Conservation (phyloP, 495 filamentous ascomycete genomes). For the Filosporella fistucella region DNA sequence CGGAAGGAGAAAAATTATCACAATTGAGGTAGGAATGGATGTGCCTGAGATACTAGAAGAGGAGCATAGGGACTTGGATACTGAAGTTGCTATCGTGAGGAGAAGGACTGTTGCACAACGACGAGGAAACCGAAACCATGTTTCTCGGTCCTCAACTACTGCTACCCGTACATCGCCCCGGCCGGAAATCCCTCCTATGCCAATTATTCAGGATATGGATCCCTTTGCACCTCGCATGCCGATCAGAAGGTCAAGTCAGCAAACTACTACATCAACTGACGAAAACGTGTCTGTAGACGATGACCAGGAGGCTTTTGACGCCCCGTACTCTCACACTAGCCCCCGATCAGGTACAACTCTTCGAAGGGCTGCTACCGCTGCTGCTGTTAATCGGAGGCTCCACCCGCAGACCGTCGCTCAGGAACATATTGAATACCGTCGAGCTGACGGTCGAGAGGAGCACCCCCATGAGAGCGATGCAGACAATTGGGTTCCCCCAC, state of each 20-base stretch:
- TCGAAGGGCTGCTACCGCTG: constrained; percentile 73
- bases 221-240: constrained; percentile 23
- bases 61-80: constrained; percentile 70
- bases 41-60: constrained; percentile 68
- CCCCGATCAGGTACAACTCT: constrained; percentile 74
- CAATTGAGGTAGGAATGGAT: constrained; percentile 70
- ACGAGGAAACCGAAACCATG: constrained; percentile 24
- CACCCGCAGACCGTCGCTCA: constrained; percentile 36
- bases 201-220: constrained; percentile 11
- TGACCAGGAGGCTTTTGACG: constrained; percentile 55
- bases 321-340: constrained; percentile 73
- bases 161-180: constrained; percentile 5
- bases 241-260: constrained; percentile 24
- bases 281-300: constrained; percentile 36
- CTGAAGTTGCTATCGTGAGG: constrained; percentile 77
- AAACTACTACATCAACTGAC: constrained; percentile 23
- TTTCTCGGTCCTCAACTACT: constrained; percentile 12
- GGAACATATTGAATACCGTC: constrained; percentile 23
- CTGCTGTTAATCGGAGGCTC: constrained; percentile 61
- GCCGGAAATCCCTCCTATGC: constrained; percentile 13
- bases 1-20: constrained; percentile 51
- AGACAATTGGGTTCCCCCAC: constrained; percentile 89
- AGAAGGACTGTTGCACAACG: constrained; percentile 64
- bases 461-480: constrained; percentile 86
- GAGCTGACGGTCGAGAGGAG: constrained; percentile 58